Conservation (phyloP, 2,329 filamentous ascomycete genomes). For the Botryosphaeria dothidea region DNA sequence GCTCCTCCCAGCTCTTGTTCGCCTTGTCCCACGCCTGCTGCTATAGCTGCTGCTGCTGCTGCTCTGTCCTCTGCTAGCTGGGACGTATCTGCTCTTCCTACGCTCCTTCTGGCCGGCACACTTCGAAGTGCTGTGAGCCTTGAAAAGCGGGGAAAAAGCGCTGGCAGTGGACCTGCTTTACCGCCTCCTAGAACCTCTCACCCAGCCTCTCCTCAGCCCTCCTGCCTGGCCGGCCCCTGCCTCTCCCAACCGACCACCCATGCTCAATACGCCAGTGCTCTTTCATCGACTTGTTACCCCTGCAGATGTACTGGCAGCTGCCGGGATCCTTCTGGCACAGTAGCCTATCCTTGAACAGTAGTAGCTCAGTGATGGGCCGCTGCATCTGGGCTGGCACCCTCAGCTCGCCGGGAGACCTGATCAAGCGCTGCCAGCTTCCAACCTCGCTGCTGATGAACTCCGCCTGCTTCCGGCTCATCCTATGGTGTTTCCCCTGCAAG, state of each 20-base stretch:
- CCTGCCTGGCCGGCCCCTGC: neutral
- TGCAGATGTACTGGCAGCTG: neutral
- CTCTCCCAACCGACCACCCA: neutral
- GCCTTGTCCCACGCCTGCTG: constrained; percentile 17
- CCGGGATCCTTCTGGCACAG: neutral
- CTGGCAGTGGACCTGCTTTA: neutral
- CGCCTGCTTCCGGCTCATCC: neutral
- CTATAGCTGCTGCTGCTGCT: constrained; percentile 19
- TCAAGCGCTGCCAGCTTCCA: neutral
- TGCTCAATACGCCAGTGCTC: neutral
- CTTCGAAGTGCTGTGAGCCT: neutral
- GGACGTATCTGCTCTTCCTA: neutral
- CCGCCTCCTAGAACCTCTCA: neutral
- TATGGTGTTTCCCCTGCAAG: neutral
- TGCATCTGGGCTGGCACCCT: neutral
- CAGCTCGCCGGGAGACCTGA: neutral
- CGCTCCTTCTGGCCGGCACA: neutral
- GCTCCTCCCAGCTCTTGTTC: constrained; percentile 1
- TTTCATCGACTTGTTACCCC: neutral
- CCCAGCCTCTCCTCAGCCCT: neutral
- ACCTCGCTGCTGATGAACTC: neutral
- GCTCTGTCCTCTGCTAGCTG: no score
- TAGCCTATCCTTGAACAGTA: neutral
- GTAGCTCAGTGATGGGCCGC: neutral
- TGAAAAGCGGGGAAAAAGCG: neutral